Evolutionary conservation across 805 yeast genomes (phyloP).

Genomic region (Monosporozyma servazzii): DNA sequence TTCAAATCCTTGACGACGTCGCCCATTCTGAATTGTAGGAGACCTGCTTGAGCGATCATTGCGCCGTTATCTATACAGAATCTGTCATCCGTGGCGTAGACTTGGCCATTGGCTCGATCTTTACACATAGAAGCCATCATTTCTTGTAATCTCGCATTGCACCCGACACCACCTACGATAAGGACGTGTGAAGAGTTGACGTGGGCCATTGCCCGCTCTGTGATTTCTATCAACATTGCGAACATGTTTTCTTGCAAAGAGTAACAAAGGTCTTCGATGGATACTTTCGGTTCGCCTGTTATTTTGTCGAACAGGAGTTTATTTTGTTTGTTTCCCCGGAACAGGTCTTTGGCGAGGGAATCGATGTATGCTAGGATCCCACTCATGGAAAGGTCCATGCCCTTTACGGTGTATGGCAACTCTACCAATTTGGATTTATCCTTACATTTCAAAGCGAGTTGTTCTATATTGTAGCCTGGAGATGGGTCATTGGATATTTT

Average conservation of each 20-base stretch:
- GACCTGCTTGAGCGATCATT: conserved; percentile 98
- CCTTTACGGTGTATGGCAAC: conserved; percentile 93
- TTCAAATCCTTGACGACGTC: conserved; percentile 42
- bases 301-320: conserved; percentile 31
- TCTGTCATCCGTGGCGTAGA: conserved; percentile 91
- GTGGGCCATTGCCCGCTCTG: conserved; percentile 98
- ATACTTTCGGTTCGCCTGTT: conserved; percentile 42
- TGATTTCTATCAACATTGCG: conserved; percentile 95
- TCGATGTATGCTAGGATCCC: conserved; percentile 88
- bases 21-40: conserved; percentile 78
- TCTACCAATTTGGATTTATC: conserved; percentile 43
- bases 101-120: conserved; percentile 73
- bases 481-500: conserved; percentile 87
- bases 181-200: conserved; percentile 82
- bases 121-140: conserved; percentile 96
- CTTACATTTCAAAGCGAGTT: conserved; percentile 67
- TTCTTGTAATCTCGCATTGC: conserved; percentile 80
- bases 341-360: conserved; percentile 63
- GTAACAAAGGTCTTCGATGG: conserved; percentile 83
- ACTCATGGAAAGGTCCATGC: conserved; percentile 96
- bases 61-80: conserved; percentile 97
- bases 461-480: conserved; percentile 97
- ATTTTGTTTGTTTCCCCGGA: conserved; percentile 35
- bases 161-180: conserved; percentile 98
- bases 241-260: conserved; percentile 87